These are phyloP conservation scores for Fusarium nisikadoi DNA, from an alignment of 2,329 filamentous ascomycete genomes.

Conservation along the genomic window DNA sequence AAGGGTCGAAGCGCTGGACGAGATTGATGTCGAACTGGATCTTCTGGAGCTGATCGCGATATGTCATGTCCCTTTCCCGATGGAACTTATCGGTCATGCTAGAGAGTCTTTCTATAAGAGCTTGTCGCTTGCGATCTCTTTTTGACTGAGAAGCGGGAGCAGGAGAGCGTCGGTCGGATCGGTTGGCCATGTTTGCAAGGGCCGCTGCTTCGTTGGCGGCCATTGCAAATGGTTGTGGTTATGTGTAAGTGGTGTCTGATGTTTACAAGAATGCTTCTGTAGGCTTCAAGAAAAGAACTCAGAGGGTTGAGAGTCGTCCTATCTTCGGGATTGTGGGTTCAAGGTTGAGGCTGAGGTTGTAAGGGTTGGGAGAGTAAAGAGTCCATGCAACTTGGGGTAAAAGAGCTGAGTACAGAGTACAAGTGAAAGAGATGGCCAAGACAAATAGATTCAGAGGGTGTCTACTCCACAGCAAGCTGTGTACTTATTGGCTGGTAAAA, in stretches of 20 bases:
- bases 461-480: neutral
- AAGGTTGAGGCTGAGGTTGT: constrained; percentile 6
- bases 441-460: neutral
- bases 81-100: constrained; percentile 81
- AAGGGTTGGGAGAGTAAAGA: constrained; percentile 26
- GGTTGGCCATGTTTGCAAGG: constrained; percentile 47
- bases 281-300: neutral
- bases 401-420: constrained; percentile 13
- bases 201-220: constrained; percentile 53
- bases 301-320: neutral
- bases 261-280: neutral
- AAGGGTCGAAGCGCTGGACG: constrained; percentile 86
- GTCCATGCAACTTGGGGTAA: constrained; percentile 16
- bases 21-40: constrained; percentile 92
- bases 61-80: constrained; percentile 83
- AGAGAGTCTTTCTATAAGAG: constrained; percentile 81
- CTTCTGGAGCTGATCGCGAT: constrained; percentile 88
- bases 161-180: constrained; percentile 53
- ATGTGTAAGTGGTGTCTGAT: neutral
- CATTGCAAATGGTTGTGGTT: constrained; percentile 45
- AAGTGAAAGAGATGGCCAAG: constrained; percentile 9
- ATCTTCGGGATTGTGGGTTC: constrained; percentile 8
- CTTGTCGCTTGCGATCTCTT: constrained; percentile 88
- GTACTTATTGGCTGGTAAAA: neutral
- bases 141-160: constrained; percentile 71